Conservation (phyloP, 305 asterid species). For the Solanum hybrid region DNA sequence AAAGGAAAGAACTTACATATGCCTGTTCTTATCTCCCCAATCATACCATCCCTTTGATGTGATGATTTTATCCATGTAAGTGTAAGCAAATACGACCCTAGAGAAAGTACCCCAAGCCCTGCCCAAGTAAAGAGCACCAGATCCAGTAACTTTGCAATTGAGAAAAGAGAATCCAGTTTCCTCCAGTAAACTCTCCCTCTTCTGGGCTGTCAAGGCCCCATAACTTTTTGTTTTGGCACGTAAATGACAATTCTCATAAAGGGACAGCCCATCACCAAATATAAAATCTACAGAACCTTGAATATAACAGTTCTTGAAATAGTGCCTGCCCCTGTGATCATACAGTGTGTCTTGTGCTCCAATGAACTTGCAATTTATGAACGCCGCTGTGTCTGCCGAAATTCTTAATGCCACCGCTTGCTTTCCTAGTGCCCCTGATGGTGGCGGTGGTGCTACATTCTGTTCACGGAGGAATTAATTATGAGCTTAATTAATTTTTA, state of each 20-base stretch:
- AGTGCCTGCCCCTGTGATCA: conserved; percentile 81
- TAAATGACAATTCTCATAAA: conserved; percentile 64
- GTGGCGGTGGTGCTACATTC: conserved; percentile 61
- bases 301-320: conserved; percentile 64
- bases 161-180: conserved; percentile 87
- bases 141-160: conserved; percentile 73
- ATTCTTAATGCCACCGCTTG: conserved; percentile 91
- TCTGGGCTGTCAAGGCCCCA: conserved; percentile 87
- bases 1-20: conserved; percentile 39
- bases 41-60: conserved; percentile 77
- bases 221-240: conserved; percentile 48
- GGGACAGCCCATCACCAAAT: conserved; percentile 70
- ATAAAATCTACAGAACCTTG: conserved; percentile 87
- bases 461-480: conserved; percentile 12
- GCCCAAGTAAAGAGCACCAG: conserved; percentile 74
- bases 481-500: background rate
- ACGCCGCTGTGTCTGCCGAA: conserved; percentile 68
- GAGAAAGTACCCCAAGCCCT: conserved; percentile 92
- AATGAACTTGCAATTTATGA: conserved; percentile 57
- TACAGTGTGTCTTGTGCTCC: conserved; percentile 87
- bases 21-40: conserved; percentile 85
- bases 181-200: conserved; percentile 66
- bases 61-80: conserved; percentile 68
- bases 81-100: conserved; percentile 75
- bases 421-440: conserved; percentile 64